Percentiles rank a stretch among this genome's conserved stretches.
phyloP scores from a whole-genome alignment of 192 early-diverging fungal genomes.

The Backusella australiensis region DNA sequence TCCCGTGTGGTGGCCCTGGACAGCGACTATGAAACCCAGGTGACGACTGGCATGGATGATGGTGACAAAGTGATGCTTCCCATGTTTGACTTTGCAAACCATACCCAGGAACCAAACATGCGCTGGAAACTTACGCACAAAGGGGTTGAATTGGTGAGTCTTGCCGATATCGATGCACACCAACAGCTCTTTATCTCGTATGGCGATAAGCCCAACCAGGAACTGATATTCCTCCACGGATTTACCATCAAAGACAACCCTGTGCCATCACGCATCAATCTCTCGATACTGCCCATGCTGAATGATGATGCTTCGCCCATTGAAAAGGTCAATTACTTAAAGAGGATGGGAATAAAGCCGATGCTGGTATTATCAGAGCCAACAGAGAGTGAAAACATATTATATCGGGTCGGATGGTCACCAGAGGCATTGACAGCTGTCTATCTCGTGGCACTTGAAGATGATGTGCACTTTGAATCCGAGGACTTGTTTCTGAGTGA shows the following conservation, averaged over 20 bases:
- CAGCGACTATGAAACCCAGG: slow-evolving; percentile 29
- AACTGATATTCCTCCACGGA: slow-evolving; percentile 70
- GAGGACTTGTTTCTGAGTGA: background rate
- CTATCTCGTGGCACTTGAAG: slow-evolving; percentile 33
- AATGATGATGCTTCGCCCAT: slow-evolving; percentile 29
- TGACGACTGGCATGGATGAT: background rate
- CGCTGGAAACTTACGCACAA: slow-evolving; percentile 53
- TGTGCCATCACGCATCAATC: slow-evolving; percentile 14
- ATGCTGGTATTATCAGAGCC: slow-evolving; percentile 2
- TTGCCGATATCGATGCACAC: slow-evolving; percentile 1
- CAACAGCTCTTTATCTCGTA: slow-evolving; percentile 64
- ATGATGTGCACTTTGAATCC: slow-evolving; percentile 30
- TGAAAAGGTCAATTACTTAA: slow-evolving; percentile 37
- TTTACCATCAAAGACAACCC: slow-evolving; percentile 58
- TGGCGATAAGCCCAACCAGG: slow-evolving; percentile 67
- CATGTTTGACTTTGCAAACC: slow-evolving; percentile 73
- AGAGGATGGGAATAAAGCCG: slow-evolving; percentile 21
- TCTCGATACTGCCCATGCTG: slow-evolving; percentile 28
- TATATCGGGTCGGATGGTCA: slow-evolving; percentile 12
- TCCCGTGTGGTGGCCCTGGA: slow-evolving; percentile 59
- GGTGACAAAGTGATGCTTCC: slow-evolving; percentile 62
- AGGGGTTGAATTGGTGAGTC: slow-evolving; percentile 33
- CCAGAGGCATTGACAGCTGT: slow-evolving; percentile 26
- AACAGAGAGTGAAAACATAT: background rate
- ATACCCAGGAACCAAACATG: slow-evolving; percentile 48